Evolutionary conservation across 225 moss, liverwort and hornwort species (phyloP), one percentile per base, ranked within the genome.

Genomic region (Bryoerythrophyllum caledonicum): DNA sequence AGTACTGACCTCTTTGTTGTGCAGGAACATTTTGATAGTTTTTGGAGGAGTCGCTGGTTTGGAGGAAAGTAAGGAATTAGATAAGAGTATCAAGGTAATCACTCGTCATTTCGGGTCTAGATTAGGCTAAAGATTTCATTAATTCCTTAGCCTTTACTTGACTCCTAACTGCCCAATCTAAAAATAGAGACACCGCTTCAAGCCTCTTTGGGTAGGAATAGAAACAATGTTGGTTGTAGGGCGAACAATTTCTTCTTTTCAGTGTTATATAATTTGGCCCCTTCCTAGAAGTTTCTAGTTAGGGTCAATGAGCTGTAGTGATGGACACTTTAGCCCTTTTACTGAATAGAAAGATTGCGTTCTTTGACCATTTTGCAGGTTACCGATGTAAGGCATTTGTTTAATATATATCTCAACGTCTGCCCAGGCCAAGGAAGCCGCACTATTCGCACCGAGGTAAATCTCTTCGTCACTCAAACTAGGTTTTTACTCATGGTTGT

Each of bases 351-450:
- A 34, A 24, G 26, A 15, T 19, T 72, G n/a, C n/a, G 19, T 14
- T 7, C 34, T 19, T 12, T 76, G 35, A 68, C 44, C 8, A 1
- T 13, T 34, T 66, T 78, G 72, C 84, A 92, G 92, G 87, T 87
- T 17, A 80, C 72, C 6, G 87, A 91, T 70, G 89, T 93, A 26
- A 44, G 77, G 53, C 82, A 80, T 64, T 63, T 93, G 55, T 93
- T 93, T 70, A 76, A 89, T 75, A 78, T 82, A 25, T 93, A 91
- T 77, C 79, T 93, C 27, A 93, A 93, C 70, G 87, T 87, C 38
- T 93, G 93, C 78, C 87, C 93, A 70, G 87, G 87, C 57, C 93
- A 93, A 83, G 93, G 90, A 40, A 90, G 89, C 74, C 85, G 90
- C 70, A 93, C 90, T 41, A 93, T 90, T 68, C 89, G 93, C 57